Base-by-base conservation (phyloP, 1,139 yeast genomes). In the Fermentozyma sake region DNA sequence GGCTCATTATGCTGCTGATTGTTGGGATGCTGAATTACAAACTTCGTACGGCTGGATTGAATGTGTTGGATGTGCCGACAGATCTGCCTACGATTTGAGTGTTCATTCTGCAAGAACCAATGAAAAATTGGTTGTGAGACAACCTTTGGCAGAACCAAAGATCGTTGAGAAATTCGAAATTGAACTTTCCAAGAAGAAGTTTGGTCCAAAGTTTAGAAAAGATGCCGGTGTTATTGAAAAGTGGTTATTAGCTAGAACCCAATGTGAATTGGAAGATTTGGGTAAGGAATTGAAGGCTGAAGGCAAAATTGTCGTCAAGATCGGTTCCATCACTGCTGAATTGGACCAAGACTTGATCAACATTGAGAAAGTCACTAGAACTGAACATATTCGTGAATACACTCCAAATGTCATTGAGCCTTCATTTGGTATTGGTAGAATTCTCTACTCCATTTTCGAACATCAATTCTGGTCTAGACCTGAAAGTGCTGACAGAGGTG, bases 1-100 rank as follows among this genome's bases (percentile, higher is more conserved):
- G 99, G 99, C 99, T 14, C 99, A 93, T 60, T 93, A 93, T 58
- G 98, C 98, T 34, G 80, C 95, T 43, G 99, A 93, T 65, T 93
- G 99, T 71, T 93, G 99, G 99, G 99, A 93, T 67, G 96, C 96
- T 41, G 99, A 93, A 69, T 72, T 93, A 48, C 80, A 84, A 49
- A 82, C 96, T 22, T 84, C 96, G 20, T 93, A 85, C 53, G 97
- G 99, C 45, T 93, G 99, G 99, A 83, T 93, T 48, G 99, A 93
- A 67, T 91, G 98, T 78, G 97, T 91, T 52, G 99, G 99, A 45
- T 91, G 98, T 69, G 99, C 99, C 39, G 99, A 93, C 62, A 80
- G 99, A 68, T 85, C 96, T 27, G 99, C 99, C 24, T 93, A 87
- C 56, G 99, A 93, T 64, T 76, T 93, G 60, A 75, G 91, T 29